phyloP scores from a whole-genome alignment of 177 flowering plant species.

The Telopea speciosissima region DNA sequence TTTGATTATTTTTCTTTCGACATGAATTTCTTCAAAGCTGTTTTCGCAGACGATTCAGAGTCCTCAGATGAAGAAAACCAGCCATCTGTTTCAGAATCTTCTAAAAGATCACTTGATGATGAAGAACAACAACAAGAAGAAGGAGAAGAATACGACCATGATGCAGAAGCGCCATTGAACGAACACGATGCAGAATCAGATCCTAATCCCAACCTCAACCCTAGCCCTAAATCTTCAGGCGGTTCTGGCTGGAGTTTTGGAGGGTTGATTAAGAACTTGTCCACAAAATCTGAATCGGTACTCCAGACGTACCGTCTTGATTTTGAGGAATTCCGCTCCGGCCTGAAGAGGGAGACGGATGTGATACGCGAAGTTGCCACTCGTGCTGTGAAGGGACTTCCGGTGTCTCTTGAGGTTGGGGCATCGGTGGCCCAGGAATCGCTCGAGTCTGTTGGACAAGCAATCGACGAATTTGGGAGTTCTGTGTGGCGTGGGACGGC shows the following conservation, averaged over 20 bases:
- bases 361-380: slow-evolving; percentile 25
- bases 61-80: slow-evolving; percentile 1
- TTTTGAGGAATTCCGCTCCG: slow-evolving; percentile 47
- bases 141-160: background rate
- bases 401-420: slow-evolving; percentile 22
- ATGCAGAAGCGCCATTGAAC: background rate
- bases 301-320: slow-evolving; percentile 52
- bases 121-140: background rate
- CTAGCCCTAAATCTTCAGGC: background rate
- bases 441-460: slow-evolving; percentile 26
- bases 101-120: background rate
- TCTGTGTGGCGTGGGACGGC: slow-evolving; percentile 58
- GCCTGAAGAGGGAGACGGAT: slow-evolving; percentile 40
- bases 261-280: slow-evolving; percentile 51
- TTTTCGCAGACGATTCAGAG: slow-evolving; percentile 7
- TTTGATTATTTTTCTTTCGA: background rate
- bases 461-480: slow-evolving; percentile 34
- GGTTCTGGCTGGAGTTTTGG: slow-evolving; percentile 45
- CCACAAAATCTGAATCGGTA: slow-evolving; percentile 65
- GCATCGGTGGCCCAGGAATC: slow-evolving; percentile 34
- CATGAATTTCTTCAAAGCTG: background rate
- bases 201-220: background rate
- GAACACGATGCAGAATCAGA: slow-evolving; percentile 5
- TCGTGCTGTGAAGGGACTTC: slow-evolving; percentile 25
- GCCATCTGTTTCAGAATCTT: background rate